These are phyloP conservation scores for Tephrocybe rancida DNA, from an alignment of 768 basidiomycete species.

Conservation along the genomic window DNA sequence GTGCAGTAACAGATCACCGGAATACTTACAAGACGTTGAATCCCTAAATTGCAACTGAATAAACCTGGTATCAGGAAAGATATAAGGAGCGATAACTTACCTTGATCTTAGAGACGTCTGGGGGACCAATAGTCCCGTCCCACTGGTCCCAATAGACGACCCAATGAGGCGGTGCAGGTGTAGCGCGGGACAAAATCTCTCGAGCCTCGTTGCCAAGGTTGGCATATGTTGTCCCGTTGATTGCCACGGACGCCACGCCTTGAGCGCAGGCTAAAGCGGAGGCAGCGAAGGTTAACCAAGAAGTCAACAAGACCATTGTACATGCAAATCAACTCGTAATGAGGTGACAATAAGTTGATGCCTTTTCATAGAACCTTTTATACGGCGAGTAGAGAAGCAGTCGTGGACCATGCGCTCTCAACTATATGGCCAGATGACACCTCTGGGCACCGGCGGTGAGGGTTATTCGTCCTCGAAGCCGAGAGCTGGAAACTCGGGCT, in stretches of 20 bases:
- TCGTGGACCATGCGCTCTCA: too few relatives aligned
- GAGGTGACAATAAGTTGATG: neutral
- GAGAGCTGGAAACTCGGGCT: neutral
- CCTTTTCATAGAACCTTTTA: slow-evolving; percentile 7
- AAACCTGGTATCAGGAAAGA: neutral
- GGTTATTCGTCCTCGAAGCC: neutral
- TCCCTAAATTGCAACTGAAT: slow-evolving; percentile 35
- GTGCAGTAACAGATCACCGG: neutral
- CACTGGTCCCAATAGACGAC: slow-evolving; percentile 45
- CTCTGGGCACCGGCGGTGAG: too few relatives aligned
- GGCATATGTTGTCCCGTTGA: slow-evolving; percentile 22
- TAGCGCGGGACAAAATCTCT: slow-evolving; percentile 36
- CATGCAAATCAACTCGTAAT: neutral
- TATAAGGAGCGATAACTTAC: slow-evolving; percentile 30
- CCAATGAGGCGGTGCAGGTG: slow-evolving; percentile 53
- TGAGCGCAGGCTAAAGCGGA: slow-evolving; percentile 19
- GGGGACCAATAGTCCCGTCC: slow-evolving; percentile 50
- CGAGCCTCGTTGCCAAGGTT: slow-evolving; percentile 31
- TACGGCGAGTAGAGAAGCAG: too few relatives aligned
- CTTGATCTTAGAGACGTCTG: slow-evolving; percentile 43
- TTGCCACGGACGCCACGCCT: slow-evolving; percentile 15
- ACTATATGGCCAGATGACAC: slow-evolving; percentile 10
- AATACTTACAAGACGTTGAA: slow-evolving; percentile 59
- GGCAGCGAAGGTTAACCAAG: slow-evolving; percentile 13
- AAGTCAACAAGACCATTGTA: slow-evolving; percentile 18